Percentiles rank a stretch among this genome's conserved stretches.
Evolutionary conservation across 345 rosid genomes (phyloP).

Genomic region (Dimocarpus longan): DNA sequence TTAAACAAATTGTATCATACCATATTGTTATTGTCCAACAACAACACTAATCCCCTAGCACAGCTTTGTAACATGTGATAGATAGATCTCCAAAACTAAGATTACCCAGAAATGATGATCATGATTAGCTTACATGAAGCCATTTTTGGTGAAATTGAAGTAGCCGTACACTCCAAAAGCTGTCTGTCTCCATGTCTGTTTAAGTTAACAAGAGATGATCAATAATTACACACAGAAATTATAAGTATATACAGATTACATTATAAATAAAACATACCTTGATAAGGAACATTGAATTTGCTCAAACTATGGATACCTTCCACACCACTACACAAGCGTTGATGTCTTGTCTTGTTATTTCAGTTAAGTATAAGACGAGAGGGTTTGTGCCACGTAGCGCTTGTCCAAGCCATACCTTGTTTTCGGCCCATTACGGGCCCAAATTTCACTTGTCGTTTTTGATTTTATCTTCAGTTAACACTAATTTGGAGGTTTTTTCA

Average conservation of each 20-base stretch:
- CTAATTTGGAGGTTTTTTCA: too few species aligned
- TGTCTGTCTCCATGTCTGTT: constrained; percentile 77
- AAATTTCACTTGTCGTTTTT: neutral
- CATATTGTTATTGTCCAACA: neutral
- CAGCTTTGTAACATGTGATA: neutral
- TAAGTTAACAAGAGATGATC: too few species aligned
- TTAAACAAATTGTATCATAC: constrained; percentile 1
- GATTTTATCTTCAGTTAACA: too few species aligned
- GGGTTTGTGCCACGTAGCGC: neutral
- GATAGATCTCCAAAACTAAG: neutral
- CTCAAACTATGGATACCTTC: neutral
- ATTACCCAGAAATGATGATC: neutral
- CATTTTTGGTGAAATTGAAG: constrained; percentile 79
- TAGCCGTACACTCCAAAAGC: constrained; percentile 80
- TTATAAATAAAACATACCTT: constrained; percentile 32
- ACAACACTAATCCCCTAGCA: neutral
- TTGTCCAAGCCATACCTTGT: neutral
- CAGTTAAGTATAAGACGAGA: neutral
- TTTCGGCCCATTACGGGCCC: neutral
- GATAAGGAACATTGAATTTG: constrained; percentile 62
- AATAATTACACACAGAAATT: too few species aligned
- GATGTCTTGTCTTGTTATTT: too few species aligned
- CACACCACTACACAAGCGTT: too few species aligned
- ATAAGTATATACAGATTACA: too few species aligned
- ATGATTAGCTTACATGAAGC: constrained; percentile 59